Percentiles rank a stretch among this genome's conserved stretches.
These are phyloP conservation scores for Erodium chrysanthum DNA, from an alignment of 441 rosid genomes.

Conservation along the genomic window DNA sequence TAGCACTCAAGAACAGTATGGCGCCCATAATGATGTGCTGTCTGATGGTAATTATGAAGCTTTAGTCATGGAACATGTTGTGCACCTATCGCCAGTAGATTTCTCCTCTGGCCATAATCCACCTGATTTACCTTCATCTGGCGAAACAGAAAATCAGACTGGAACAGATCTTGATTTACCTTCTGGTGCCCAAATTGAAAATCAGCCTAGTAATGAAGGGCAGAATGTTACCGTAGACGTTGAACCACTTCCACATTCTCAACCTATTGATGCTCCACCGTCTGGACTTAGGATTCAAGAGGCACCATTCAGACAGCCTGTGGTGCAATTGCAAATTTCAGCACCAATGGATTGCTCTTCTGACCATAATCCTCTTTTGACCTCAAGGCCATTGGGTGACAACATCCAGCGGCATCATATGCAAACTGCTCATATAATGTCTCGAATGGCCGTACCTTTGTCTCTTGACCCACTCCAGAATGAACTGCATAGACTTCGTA, in stretches of 20 bases:
- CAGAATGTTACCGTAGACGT: too few species aligned
- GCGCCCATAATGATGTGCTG: conserved; percentile 5
- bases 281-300: background rate
- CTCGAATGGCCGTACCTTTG: conserved; percentile 30
- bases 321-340: conserved; percentile 1
- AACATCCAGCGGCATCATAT: conserved; percentile 22
- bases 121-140: too few species aligned
- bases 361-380: conserved; percentile 14
- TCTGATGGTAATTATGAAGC: too few species aligned
- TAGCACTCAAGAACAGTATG: conserved; percentile 18
- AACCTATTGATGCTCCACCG: background rate
- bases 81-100: too few species aligned
- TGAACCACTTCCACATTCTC: too few species aligned
- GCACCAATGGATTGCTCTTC: background rate
- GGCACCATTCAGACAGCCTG: background rate
- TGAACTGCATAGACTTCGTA: conserved; percentile 62
- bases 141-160: too few species aligned
- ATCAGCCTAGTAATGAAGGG: too few species aligned
- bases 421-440: conserved; percentile 25
- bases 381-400: conserved; percentile 17
- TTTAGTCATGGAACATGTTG: too few species aligned
- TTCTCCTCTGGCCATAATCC: too few species aligned
- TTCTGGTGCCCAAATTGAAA: too few species aligned
- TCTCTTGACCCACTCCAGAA: conserved; percentile 57
- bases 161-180: too few species aligned